These are phyloP conservation scores for Daedaleopsis sinensis DNA, from an alignment of 768 basidiomycete genomes.

Conservation along the genomic window DNA sequence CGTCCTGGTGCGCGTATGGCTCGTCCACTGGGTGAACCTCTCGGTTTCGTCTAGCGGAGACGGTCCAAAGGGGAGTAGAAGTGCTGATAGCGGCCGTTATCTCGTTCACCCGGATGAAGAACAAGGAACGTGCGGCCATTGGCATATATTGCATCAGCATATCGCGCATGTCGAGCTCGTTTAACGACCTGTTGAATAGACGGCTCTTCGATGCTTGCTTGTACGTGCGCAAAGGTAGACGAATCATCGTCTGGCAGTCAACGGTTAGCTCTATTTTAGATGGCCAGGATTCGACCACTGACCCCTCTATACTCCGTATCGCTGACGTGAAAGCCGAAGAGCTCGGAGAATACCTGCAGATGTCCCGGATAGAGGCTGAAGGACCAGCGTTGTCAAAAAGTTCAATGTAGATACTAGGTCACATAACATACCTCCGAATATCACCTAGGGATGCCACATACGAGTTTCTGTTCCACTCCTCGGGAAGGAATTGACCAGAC, in stretches of 20 bases:
- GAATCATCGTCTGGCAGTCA: slow-evolving; percentile 45
- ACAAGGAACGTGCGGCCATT: not conserved
- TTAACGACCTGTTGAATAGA: not conserved
- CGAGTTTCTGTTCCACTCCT: not conserved
- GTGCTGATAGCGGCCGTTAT: not conserved
- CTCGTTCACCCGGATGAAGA: slow-evolving; percentile 2
- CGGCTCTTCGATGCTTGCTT: slow-evolving; percentile 23
- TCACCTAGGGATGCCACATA: slow-evolving; percentile 29
- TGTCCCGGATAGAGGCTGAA: slow-evolving; percentile 47
- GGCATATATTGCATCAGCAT: slow-evolving; percentile 1
- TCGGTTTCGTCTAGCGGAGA: not conserved
- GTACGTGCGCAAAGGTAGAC: slow-evolving; percentile 44
- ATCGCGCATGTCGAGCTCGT: not conserved
- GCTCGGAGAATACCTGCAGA: slow-evolving; percentile 39
- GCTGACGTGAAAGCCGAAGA: slow-evolving; percentile 43
- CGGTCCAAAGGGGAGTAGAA: not conserved
- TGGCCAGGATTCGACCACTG: slow-evolving; percentile 18
- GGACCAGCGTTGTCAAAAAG: not conserved
- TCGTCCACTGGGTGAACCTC: not conserved
- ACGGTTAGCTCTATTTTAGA: slow-evolving; percentile 1
- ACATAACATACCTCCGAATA: slow-evolving; percentile 37
- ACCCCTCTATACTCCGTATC: slow-evolving; percentile 43
- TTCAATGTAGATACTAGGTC: not conserved
- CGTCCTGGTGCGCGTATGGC: not conserved
- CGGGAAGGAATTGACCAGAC: slow-evolving; percentile 43